Conservation (phyloP, 495 filamentous ascomycete genomes). For the Trichocladium antarcticum region DNA sequence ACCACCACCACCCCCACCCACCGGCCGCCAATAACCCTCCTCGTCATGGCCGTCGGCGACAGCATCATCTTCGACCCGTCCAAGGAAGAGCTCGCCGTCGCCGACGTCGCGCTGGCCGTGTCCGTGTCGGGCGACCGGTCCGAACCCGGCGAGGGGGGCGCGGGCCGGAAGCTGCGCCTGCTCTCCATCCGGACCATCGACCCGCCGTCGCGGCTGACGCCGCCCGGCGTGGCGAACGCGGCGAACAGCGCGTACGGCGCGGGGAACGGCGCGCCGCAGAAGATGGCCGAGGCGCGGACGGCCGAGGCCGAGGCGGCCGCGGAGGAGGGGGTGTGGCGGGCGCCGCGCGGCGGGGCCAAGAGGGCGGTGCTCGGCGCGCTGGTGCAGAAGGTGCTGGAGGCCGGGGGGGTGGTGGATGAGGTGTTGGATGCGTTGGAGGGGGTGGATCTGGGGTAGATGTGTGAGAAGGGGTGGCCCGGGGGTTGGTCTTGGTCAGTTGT, state of each 20-base stretch:
- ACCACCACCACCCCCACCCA: neutral
- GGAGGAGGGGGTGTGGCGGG: constrained; percentile 65
- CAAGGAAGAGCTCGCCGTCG: constrained; percentile 82
- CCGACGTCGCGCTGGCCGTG: constrained; percentile 74
- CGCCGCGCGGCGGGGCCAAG: constrained; percentile 64
- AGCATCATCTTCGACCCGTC: constrained; percentile 92
- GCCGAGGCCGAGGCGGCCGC: constrained; percentile 47
- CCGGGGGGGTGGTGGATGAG: constrained; percentile 72
- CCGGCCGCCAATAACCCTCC: constrained; percentile 72
- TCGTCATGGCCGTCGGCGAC: constrained; percentile 74
- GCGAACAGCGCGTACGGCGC: constrained; percentile 52
- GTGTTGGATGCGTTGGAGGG: constrained; percentile 67
- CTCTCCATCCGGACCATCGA: constrained; percentile 60
- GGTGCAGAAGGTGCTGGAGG: constrained; percentile 52
- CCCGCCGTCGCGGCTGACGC: constrained; percentile 48
- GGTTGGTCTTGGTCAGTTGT: neutral
- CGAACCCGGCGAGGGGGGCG: neutral
- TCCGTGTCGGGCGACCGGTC: constrained; percentile 42
- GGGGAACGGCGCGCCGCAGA: constrained; percentile 27
- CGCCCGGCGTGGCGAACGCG: constrained; percentile 55
- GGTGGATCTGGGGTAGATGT: constrained; percentile 35
- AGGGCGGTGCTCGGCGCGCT: constrained; percentile 54
- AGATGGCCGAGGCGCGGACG: constrained; percentile 32
- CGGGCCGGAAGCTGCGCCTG: constrained; percentile 29
- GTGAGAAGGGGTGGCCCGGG: neutral